Evolutionary conservation across 116 monocot genomes (phyloP), one percentile per base, ranked within the genome.

Genomic region (Thalassia testudinum): DNA sequence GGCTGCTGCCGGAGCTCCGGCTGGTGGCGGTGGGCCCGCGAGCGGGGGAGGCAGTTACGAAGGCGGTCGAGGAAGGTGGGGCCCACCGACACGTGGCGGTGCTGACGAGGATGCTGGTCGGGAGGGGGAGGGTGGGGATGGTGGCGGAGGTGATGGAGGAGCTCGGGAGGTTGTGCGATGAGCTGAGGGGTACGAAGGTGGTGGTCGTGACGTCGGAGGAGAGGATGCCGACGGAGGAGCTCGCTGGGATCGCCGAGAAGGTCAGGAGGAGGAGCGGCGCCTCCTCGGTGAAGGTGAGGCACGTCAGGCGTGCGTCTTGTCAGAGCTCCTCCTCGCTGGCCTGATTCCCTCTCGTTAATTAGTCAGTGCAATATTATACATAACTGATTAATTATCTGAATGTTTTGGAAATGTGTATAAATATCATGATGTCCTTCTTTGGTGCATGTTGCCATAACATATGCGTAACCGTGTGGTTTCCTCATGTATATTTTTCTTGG

Each of bases 141-240:
- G 67, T 81, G 20, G 70, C 42, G 13, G 78, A 82, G 70, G 87
- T 81, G 55, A 56, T 76, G 78, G 78, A 56, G 30, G 82, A 87
- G 67, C 72, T 87, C 40, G 61, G 28, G 42, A 72, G 66, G 66
- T 51, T 83, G 53, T 62, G 51, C 17, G 70, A 58, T 30, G 59
- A 70, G 58, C 42, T 64, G 42, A 64, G 51, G 22, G 63, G 52
- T 19, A 64, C 53, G 12, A 37, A 12, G 20, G 42, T 43, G 24
- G 45, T 63, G 26, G 28, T 64, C 3, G 58, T 70, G n/a, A 27
- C 58, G 20, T 52, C 64, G 44, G 42, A 56, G 20, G 51, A 24
- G 62, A 58, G 24, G 34, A 59, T 64, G 44, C 27, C 17, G 37
- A 37, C 27, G 37, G 61, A 49, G 52, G 49, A 69, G 56, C 54